phyloP scores from a whole-genome alignment of 345 rosid species.

The Citrus trifoliata region DNA sequence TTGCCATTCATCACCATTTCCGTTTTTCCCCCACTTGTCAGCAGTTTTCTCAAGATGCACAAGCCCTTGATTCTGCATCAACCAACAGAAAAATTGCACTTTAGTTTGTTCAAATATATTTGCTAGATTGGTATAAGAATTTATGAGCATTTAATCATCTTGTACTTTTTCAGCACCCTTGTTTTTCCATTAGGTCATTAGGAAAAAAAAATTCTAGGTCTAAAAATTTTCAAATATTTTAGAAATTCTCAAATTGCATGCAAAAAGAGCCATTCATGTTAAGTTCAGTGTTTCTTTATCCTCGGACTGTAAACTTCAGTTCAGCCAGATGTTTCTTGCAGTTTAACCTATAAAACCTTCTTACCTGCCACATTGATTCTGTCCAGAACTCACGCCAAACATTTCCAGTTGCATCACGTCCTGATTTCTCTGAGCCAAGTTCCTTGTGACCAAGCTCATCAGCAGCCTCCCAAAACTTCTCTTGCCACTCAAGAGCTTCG shows the following conservation, averaged over 20 bases:
- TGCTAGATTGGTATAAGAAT: neutral
- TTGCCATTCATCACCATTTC: slow-evolving; percentile 83
- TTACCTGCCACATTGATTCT: slow-evolving; percentile 88
- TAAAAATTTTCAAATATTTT: neutral
- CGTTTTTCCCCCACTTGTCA: slow-evolving; percentile 97
- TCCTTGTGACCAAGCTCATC: slow-evolving; percentile 88
- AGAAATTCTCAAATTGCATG: neutral
- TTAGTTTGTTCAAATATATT: neutral
- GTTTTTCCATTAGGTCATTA: neutral
- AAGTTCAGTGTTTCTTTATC: too few species aligned
- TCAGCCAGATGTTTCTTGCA: neutral
- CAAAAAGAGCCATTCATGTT: neutral
- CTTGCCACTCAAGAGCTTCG: slow-evolving; percentile 86
- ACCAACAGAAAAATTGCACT: neutral
- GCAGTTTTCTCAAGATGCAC: slow-evolving; percentile 89
- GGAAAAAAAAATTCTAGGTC: neutral
- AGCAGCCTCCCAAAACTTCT: slow-evolving; percentile 96
- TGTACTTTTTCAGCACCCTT: neutral
- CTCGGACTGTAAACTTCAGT: neutral
- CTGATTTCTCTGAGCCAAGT: slow-evolving; percentile 95
- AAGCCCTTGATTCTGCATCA: slow-evolving; percentile 57
- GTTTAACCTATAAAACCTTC: slow-evolving; percentile 15
- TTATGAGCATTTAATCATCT: neutral
- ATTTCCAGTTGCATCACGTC: slow-evolving; percentile 78
- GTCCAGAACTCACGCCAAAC: slow-evolving; percentile 93